Evolutionary conservation across 108 stramenopile genomes (phyloP), one percentile per base, ranked within the genome.

Genomic region (Schizochytrium sp.): DNA sequence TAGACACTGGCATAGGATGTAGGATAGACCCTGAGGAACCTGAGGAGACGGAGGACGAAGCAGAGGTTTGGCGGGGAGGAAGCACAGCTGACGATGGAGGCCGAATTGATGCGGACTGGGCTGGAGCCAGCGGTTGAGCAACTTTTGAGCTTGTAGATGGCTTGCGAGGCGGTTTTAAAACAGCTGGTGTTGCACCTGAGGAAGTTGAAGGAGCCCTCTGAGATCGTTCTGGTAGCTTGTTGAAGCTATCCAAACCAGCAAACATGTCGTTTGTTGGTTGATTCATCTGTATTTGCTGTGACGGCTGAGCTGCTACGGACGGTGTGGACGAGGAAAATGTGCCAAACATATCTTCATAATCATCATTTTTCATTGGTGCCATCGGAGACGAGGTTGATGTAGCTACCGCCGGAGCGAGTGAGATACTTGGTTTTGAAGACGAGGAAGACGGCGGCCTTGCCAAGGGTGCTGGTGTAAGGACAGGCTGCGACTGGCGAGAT

Each of bases 151-250:
- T 58, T 17, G 57, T 17, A 10, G 57, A 58, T 58, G 57, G 5
- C 44, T 69, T 69, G 64, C 64, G 64, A 69, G 64, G 64, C 7
- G 64, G 64, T 8, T 44, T 38, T 44, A 69, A 15, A 0, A 44
- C 64, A 10, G 64, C 42, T 38, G 64, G 19, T 15, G 64, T 44
- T 44, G 2, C 64, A 7, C 42, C 40, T 44, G 64, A 69, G 8
- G 64, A 3, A 28, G 47, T 56, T 50, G 76, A 7, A 3, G 47
- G 0, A 8, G 76, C 53, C 15, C 76, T 47, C 76, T 83, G 76
- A 1, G 76, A 83, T 47, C 76, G 76, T 42, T 83, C 76, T 38
- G 76, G 76, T 17, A 83, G 76, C 28, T 83, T 83, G 76, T 83
- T 55, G 53, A 55, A 83, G 10, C 76, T 55, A 83, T 83, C 76